Evolutionary conservation across 1,284 basidiomycete genomes (phyloP).

Genomic region (Leccinum griseonigrum): DNA sequence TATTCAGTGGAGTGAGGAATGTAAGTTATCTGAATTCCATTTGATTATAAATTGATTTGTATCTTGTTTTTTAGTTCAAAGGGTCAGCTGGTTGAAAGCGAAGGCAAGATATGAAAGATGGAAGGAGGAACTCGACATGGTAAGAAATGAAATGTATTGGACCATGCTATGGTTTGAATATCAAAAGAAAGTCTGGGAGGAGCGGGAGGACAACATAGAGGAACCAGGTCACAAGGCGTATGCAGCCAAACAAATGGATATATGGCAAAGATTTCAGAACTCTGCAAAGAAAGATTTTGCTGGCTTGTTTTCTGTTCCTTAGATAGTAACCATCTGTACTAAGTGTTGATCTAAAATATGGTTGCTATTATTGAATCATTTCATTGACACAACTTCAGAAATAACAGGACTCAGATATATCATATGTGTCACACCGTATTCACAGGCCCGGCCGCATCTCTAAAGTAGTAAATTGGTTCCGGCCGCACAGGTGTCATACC

Average conservation of each 20-base stretch:
- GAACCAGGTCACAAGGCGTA: not conserved
- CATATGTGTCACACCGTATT: no score
- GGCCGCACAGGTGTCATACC: no score
- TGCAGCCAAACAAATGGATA: not conserved
- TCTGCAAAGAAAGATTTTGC: not conserved
- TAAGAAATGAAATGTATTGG: conserved; percentile 17
- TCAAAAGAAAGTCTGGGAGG: conserved; percentile 4
- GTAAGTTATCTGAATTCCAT: conserved; percentile 1
- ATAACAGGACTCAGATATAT: no score
- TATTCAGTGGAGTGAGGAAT: conserved; percentile 10
- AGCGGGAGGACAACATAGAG: not conserved
- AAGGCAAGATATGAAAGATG: conserved; percentile 8
- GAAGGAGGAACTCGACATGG: conserved; percentile 12
- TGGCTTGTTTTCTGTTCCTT: no score
- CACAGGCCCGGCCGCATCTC: no score
- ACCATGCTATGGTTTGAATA: conserved; percentile 10
- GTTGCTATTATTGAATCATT: no score
- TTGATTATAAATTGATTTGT: not conserved
- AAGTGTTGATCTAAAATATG: no score
- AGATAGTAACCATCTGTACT: no score
- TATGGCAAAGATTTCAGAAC: not conserved
- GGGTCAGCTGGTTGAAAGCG: conserved; percentile 13
- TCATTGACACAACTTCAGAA: no score
- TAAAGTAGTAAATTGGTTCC: no score
- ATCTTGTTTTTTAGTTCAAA: conserved; percentile 5